Conservation (phyloP, 2,329 filamentous ascomycete species). For the Penicillium vulpinum region DNA sequence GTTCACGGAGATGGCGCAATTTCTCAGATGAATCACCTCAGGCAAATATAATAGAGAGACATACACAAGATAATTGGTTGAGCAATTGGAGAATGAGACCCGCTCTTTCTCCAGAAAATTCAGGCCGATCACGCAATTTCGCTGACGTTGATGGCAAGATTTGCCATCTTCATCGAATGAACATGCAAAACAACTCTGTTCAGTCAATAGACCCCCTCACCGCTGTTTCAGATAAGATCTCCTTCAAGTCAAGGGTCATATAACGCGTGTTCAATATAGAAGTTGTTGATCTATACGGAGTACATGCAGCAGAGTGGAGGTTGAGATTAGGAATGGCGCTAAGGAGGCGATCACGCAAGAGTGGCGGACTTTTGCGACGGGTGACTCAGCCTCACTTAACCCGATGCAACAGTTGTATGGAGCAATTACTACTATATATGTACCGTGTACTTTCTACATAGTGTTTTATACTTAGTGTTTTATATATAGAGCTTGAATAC, state of each 20-base stretch:
- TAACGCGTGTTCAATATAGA: neutral
- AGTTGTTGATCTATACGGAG: neutral
- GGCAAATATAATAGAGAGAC: neutral
- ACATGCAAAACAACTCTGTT: neutral
- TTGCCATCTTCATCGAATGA: conserved; percentile 18
- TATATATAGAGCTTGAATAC: neutral
- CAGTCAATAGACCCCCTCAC: conserved; percentile 7
- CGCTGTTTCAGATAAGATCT: conserved; percentile 14
- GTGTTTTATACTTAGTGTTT: too few relatives aligned
- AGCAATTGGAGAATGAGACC: conserved; percentile 2
- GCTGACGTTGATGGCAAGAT: conserved; percentile 25
- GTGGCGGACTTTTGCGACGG: conserved; percentile 23
- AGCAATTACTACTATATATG: neutral
- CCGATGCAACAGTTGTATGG: neutral
- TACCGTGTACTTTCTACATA: too few relatives aligned
- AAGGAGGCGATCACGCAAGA: conserved; percentile 32
- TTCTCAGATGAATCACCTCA: conserved; percentile 27
- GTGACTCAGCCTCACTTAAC: neutral
- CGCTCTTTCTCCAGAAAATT: conserved; percentile 10
- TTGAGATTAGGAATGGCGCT: conserved; percentile 23
- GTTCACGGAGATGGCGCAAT: conserved; percentile 33
- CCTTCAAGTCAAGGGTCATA: neutral
- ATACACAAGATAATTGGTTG: neutral
- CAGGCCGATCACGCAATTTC: conserved; percentile 25
- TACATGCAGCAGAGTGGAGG: conserved; percentile 14